phyloP scores from a whole-genome alignment of 345 rosid genomes.

The Zanthoxylum bungeanum region DNA sequence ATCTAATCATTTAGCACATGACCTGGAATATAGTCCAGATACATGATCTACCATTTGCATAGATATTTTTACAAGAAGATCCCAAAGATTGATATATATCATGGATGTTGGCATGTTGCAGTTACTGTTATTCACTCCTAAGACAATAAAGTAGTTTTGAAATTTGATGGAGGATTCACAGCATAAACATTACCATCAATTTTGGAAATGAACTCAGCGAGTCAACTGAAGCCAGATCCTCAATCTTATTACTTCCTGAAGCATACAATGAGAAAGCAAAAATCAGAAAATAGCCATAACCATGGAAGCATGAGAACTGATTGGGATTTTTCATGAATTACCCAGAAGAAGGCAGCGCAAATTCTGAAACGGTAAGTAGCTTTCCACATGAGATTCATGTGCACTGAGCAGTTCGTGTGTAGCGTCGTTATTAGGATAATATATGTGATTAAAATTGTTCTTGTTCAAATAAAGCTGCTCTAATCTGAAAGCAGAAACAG shows the following conservation, averaged over 20 bases:
- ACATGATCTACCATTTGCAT: background rate
- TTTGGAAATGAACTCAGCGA: constrained; percentile 62
- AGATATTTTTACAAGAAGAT: background rate
- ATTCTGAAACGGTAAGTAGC: constrained; percentile 54
- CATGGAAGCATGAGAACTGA: constrained; percentile 4
- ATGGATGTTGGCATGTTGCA: background rate
- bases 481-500: constrained; percentile 50
- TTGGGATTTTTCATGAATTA: constrained; percentile 24
- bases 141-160: background rate
- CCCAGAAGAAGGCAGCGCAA: constrained; percentile 83
- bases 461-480: constrained; percentile 83
- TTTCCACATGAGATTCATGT: constrained; percentile 32
- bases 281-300: constrained; percentile 9
- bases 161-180: background rate
- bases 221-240: constrained; percentile 63
- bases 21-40: background rate
- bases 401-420: constrained; percentile 21
- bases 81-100: background rate
- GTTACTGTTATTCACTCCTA: background rate
- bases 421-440: constrained; percentile 39
- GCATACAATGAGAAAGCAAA: constrained; percentile 11
- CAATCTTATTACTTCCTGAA: constrained; percentile 69
- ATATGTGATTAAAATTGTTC: constrained; percentile 58
- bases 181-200: constrained; percentile 57
- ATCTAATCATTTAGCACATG: background rate